Conservation (phyloP, 202 grass and related monocot species). For the Cymbopogon flexuosus region DNA sequence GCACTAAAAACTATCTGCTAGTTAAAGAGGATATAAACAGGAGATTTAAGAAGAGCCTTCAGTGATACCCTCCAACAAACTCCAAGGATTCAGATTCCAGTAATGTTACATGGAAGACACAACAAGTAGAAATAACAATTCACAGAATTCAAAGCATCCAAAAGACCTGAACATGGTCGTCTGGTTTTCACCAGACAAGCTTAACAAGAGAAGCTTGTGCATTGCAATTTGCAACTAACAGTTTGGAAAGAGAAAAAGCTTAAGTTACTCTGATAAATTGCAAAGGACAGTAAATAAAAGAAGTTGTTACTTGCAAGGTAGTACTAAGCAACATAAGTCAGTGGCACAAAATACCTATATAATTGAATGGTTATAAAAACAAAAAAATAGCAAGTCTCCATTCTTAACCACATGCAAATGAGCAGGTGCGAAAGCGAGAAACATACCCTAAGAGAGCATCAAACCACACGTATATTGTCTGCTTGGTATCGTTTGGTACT, state of each 20-base stretch:
- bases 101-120: background rate
- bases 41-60: constrained; percentile 2
- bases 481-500: constrained; percentile 80
- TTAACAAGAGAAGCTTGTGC: background rate
- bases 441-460: constrained; percentile 93
- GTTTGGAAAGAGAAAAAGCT: background rate
- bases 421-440: constrained; percentile 28
- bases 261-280: constrained; percentile 9
- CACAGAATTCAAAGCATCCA: constrained; percentile 16
- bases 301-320: constrained; percentile 13
- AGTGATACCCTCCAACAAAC: background rate
- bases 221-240: background rate
- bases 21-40: background rate
- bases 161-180: background rate
- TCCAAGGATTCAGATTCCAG: background rate
- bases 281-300: constrained; percentile 2
- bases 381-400: background rate
- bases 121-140: background rate
- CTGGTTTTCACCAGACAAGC: background rate
- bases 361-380: background rate
- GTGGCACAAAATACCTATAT: constrained; percentile 15
- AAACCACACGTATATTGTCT: constrained; percentile 98
- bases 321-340: constrained; percentile 10
- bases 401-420: constrained; percentile 7
- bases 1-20: background rate